Base-by-base conservation (phyloP, 495 filamentous ascomycete species). In the Cercophora newfieldiana region DNA sequence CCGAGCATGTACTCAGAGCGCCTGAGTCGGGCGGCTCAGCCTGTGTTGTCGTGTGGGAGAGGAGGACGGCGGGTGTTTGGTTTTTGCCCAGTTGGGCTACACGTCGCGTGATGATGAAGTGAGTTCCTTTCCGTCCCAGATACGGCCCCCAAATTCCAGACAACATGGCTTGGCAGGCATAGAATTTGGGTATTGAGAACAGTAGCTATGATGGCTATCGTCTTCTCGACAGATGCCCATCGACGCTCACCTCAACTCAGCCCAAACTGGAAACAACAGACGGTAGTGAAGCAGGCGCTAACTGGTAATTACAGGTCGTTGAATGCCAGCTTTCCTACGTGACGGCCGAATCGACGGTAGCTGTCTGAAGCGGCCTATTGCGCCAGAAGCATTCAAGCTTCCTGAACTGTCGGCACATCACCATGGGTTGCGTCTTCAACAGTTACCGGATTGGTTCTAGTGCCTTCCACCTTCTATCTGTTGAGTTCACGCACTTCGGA, bases 1-100 rank as follows among this genome's bases (percentile, higher is more conserved):
- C 74, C 79, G 87, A 54, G 80, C 84, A 29, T 93, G 91, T 75
- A 83, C 86, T 58, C 77, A 83, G 68, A 87, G 83, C 58, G 85
- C 83, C 71, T 87, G 73, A 70, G 69, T 53, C 61, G 56, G 64
- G 64, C 51, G 37, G 44, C 66, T 62, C 49, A 8, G 3, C 10
- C 37, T 44, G 37, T 14, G 37, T 44, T 44, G 37, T 8, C 37
- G 4, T 44, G 4, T 14, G 12, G 37, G 61, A 57, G 16, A 50
- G 26, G 26, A 64, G n/a, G 33, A 28, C 26, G 61, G 61, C 37
- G 49, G 8, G 22, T 60, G 7, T 48, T 54, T 48, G 30, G 24
- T 14, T 51, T 22, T 47, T 29, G 24, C 64, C 24, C 61, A 31
- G 65, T 48, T 61, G 58, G 65, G 30, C 29, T 44, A 58, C 21